Base-by-base conservation (phyloP, 2,329 filamentous ascomycete species). In the Ophiobolus disseminans region DNA sequence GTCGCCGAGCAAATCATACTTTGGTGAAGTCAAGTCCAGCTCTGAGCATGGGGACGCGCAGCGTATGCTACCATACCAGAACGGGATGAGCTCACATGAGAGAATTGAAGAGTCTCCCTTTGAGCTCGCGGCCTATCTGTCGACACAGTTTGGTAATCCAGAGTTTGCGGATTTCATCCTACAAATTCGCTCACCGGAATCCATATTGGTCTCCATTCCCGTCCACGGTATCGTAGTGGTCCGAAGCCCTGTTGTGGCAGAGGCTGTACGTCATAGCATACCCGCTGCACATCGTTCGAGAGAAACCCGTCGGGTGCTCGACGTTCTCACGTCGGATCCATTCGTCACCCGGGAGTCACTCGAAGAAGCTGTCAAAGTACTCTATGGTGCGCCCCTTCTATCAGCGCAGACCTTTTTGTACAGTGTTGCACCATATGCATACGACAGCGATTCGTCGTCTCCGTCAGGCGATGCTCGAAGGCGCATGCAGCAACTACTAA, bases 401-500 rank as follows among this genome's bases (percentile, higher is more conserved):
- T 52, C 63, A 5, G 38, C 58, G 1, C 57, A 64, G 22, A 46
- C 53, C 3, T 68, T 73, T 41, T 36, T 67, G 14, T 68, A 65
- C 26, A 68, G 68, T 9, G 44, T 74, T 5, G 50, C 41, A 6
- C 65, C 66, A 2, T 69, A 65, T 41, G 57, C 58, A 25, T 50
- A 57, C 11, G 64, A 65, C 5, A 54, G 37, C 28, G 59, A 67
- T 5, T 55, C 65, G 28, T 34, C 55, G 4, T 51, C 62, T 3
- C 46, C 54, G 6, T 63, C 60, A 19, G 60, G 53, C 23, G 68
- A 70, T 34, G 70, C 71, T 34, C 66, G 60, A 9, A 65, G 57
- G 40, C 72, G 72, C 30, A 73, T 73, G 69, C 55, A 53, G 16
- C 68, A 73, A 41, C 58, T 67, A 3, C 71, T 90, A 16, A 83